Evolutionary conservation across 208 protist genomes (phyloP), one percentile per base, ranked within the genome.

Genomic region (Trypanosoma cruzi): DNA sequence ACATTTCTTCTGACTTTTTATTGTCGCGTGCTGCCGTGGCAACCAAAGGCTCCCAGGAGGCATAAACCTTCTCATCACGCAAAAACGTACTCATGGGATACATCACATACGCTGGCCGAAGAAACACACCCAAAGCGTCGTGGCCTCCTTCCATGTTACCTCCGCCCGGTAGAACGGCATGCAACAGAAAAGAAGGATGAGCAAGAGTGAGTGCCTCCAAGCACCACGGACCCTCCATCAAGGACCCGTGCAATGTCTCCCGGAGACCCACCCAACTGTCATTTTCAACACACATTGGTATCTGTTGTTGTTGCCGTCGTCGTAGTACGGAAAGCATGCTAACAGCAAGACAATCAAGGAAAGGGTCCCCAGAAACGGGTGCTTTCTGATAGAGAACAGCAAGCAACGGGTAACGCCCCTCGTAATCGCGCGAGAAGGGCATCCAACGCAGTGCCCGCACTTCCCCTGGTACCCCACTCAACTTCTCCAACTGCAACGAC

Each of bases 371-470:
- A 14, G 1, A 6, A 1, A 78, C 59, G 58, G 29, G 26, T 16
- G 58, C 50, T n/a, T 58, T 50, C 32, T 78, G 66, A 58, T 86
- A 72, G 18, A 86, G 56, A 59, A 82, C 31, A 29, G 80, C 76
- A 26, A 86, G 71, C 32, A 86, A 62, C n/a, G 84, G 84, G 32
- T 63, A 79, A 34, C 22, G 14, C 57, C 71, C 46, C 26, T 59
- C 56, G 18, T 68, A 64, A 64, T 81, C 80, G 5, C 61, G 37
- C 14, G 73, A 75, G 37, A 32, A 67, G 1, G 73, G 58, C 61
- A 89, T 71, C 84, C 84, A 89, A 10, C 53, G 58, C 7, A 89
- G 22, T 0, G 71, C 54, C 8, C 84, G 69, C 36, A 82, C 63
- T 22, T 73, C 68, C 36, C 68, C 54, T 52, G 16, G 8, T 18